Base-by-base conservation (phyloP, 306 rosid genomes). In the Malus sylvestris region DNA sequence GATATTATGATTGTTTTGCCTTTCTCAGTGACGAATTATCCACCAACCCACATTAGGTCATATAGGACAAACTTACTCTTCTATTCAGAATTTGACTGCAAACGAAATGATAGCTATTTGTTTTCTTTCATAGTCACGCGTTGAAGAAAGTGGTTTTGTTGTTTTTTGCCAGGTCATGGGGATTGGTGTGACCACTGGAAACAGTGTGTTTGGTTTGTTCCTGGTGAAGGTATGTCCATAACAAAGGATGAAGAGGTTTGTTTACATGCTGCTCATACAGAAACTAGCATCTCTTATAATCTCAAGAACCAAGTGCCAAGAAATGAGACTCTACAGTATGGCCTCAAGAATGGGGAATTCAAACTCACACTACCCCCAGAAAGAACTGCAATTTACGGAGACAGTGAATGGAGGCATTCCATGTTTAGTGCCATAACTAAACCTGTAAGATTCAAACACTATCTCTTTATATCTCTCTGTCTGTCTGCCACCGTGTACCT, bases 181-280 rank as follows among this genome's bases (percentile, higher is more conserved):
- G 88, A 82, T 70, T 94, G 97, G 98, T 89, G 98, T 83, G 97
- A 92, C 87, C 98, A 94, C 78, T 94, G 98, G 98, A 94, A 92
- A 83, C 98, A 94, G 80, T 94, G 96, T 82, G 96, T 89, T 83
- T 94, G 98, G 98, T 94, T 94, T 87, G 90, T 90, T 73, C 95
- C 96, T 25, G 92, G 93, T 61, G 78, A 85, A 66, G 96, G 96
- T 32, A 72, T 85, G 69, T 75, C 93, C 29, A n/a, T 79, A 71
- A 79, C 30, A 59, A 85, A 77, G 81, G 89, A 93, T 62, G 92
- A 87, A 80, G 87, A 83, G 57, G 71, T 90, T 84, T 72, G 76
- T 80, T 63, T 91, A 51, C 82, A 67, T 13, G 97, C 98, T 60
- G 67, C 78, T 77, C 98, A 89, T 71, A 74, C 83, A 25, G 97